phyloP scores from a whole-genome alignment of 1,139 yeast species.

The Debaryomycetaceae sp. region DNA sequence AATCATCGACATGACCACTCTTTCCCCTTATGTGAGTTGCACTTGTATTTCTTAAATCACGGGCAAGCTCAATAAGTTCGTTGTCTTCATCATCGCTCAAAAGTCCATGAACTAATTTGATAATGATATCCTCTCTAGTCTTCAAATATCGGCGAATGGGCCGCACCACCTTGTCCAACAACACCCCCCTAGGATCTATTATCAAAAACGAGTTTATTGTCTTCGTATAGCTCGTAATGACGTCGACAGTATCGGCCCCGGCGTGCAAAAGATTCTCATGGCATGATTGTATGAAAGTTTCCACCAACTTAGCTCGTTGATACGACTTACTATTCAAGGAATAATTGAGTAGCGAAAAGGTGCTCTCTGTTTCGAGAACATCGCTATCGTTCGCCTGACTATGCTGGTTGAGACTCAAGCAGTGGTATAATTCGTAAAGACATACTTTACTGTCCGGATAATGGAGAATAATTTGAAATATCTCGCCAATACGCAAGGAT shows the following conservation, averaged over 20 bases:
- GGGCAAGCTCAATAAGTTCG: constrained; percentile 48
- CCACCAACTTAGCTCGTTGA: constrained; percentile 54
- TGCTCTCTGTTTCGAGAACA: background rate
- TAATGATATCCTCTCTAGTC: constrained; percentile 71
- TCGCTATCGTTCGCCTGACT: constrained; percentile 6
- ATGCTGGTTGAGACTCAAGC: constrained; percentile 21
- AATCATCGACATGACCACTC: constrained; percentile 26
- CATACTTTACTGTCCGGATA: constrained; percentile 62
- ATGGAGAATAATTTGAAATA: constrained; percentile 56
- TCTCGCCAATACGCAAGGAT: constrained; percentile 55
- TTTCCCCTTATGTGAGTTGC: constrained; percentile 7
- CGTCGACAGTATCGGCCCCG: constrained; percentile 76
- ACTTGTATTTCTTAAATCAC: constrained; percentile 40
- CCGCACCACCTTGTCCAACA: constrained; percentile 71
- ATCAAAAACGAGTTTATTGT: constrained; percentile 70
- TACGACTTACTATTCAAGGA: constrained; percentile 24
- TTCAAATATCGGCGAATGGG: constrained; percentile 68
- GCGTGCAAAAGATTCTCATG: constrained; percentile 62
- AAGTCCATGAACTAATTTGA: constrained; percentile 68
- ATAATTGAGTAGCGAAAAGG: constrained; percentile 3
- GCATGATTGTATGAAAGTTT: constrained; percentile 51
- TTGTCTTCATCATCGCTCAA: constrained; percentile 46
- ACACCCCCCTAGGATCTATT: constrained; percentile 85
- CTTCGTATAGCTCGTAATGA: constrained; percentile 65
- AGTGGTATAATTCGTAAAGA: constrained; percentile 58